These are phyloP conservation scores for Trichoderma gracile DNA, from an alignment of 2,329 filamentous ascomycete genomes.

Conservation along the genomic window DNA sequence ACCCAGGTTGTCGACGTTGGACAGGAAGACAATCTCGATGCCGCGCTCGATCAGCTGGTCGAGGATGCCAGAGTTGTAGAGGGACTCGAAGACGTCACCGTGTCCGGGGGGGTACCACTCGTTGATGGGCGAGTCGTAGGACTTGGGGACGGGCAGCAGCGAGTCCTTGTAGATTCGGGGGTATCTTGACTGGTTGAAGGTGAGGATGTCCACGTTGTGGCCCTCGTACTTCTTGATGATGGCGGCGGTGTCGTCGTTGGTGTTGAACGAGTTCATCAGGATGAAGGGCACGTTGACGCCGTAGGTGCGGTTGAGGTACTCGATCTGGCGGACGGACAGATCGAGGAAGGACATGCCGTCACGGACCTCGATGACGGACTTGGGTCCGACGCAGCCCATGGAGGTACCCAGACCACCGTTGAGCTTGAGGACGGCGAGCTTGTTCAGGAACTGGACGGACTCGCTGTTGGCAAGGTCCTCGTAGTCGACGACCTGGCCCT, in stretches of 20 bases:
- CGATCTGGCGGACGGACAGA: slow-evolving; percentile 96
- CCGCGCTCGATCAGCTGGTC: slow-evolving; percentile 94
- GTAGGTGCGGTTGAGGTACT: slow-evolving; percentile 98
- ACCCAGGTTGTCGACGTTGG: slow-evolving; percentile 98
- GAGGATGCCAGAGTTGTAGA: slow-evolving; percentile 98
- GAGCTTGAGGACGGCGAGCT: slow-evolving; percentile 97
- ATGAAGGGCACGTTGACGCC: slow-evolving; percentile 96
- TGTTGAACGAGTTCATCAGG: slow-evolving; percentile 99
- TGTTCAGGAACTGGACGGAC: slow-evolving; percentile 91
- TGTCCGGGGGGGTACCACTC: slow-evolving; percentile 99
- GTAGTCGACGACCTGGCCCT: slow-evolving; percentile 94
- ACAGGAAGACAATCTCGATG: slow-evolving; percentile 97
- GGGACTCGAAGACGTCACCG: slow-evolving; percentile 98
- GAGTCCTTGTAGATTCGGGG: slow-evolving; percentile 98
- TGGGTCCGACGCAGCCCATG: slow-evolving; percentile 98
- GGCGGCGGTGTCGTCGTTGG: slow-evolving; percentile 92
- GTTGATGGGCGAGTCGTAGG: slow-evolving; percentile 79
- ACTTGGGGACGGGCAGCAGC: slow-evolving; percentile 91
- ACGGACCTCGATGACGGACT: slow-evolving; percentile 98
- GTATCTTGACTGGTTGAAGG: slow-evolving; percentile 99
- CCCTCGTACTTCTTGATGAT: slow-evolving; percentile 99
- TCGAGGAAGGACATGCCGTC: slow-evolving; percentile 99
- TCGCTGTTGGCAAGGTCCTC: slow-evolving; percentile 85
- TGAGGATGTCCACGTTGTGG: slow-evolving; percentile 98
- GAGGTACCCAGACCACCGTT: slow-evolving; percentile 99